phyloP scores from a whole-genome alignment of 2,329 filamentous ascomycete genomes.

The Tolypocladium capitatum region DNA sequence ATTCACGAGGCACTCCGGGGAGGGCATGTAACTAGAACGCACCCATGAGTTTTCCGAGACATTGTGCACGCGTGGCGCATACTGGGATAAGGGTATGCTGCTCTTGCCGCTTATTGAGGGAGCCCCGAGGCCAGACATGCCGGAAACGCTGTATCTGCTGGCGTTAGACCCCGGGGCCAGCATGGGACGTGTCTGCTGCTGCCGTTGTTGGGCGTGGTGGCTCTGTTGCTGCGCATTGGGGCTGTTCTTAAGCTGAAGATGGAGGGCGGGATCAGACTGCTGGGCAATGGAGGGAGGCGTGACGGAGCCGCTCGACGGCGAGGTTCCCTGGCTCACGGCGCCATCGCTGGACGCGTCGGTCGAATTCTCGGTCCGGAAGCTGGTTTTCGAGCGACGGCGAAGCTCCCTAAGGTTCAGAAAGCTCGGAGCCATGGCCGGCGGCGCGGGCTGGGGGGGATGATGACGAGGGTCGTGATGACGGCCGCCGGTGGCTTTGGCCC shows the following conservation, averaged over 20 bases:
- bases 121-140: constrained; percentile 48
- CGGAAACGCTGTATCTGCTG: constrained; percentile 51
- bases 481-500: not conserved
- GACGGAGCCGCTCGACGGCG: constrained; percentile 53
- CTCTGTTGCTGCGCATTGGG: constrained; percentile 8
- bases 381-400: constrained; percentile 62
- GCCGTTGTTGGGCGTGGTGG: not conserved
- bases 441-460: not conserved
- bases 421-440: constrained; percentile 38
- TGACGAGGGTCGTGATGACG: constrained; percentile 1
- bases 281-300: constrained; percentile 64
- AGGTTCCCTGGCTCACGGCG: constrained; percentile 41
- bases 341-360: constrained; percentile 50
- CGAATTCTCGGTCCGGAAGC: constrained; percentile 53
- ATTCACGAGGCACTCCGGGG: not conserved
- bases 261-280: constrained; percentile 49
- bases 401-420: constrained; percentile 60
- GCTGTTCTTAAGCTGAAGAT: constrained; percentile 46
- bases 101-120: constrained; percentile 40
- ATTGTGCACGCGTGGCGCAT: constrained; percentile 68
- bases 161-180: constrained; percentile 23
- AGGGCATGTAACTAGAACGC: constrained; percentile 20
- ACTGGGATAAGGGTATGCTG: constrained; percentile 56
- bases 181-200: constrained; percentile 22
- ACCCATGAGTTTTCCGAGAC: constrained; percentile 77